phyloP scores from a whole-genome alignment of 2,329 filamentous ascomycete species.

The Fusarium sp. region DNA sequence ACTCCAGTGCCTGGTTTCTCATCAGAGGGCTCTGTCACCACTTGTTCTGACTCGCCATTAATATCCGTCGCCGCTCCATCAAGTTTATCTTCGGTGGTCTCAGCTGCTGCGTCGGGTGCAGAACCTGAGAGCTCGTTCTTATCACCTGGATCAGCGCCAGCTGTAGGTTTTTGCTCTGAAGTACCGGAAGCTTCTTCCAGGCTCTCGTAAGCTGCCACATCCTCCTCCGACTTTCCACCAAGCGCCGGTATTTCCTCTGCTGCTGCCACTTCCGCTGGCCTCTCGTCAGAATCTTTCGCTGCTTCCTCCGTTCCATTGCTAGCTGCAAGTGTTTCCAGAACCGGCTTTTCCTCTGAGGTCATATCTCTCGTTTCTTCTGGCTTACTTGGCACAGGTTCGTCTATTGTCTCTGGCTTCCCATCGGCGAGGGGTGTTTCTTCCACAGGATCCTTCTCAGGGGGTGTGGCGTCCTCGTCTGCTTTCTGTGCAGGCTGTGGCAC shows the following conservation, averaged over 20 bases:
- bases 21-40: not conserved
- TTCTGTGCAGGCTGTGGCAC: slow-evolving; percentile 6
- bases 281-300: slow-evolving; percentile 10
- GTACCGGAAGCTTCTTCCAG: slow-evolving; percentile 13
- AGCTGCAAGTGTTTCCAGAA: not conserved
- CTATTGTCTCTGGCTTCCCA: slow-evolving; percentile 13
- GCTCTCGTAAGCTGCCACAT: slow-evolving; percentile 3
- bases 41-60: no score
- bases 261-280: slow-evolving; percentile 14
- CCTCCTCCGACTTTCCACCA: not conserved
- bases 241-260: slow-evolving; percentile 3
- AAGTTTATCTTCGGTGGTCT: slow-evolving; percentile 8
- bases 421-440: slow-evolving; percentile 7
- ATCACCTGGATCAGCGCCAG: not conserved
- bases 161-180: not conserved
- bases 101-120: not conserved
- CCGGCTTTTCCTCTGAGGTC: slow-evolving; percentile 15
- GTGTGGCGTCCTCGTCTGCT: not conserved
- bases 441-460: slow-evolving; percentile 1
- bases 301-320: not conserved
- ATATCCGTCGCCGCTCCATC: not conserved
- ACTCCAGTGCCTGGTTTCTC: not conserved
- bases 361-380: slow-evolving; percentile 14
- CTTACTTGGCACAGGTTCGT: slow-evolving; percentile 1
- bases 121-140: not conserved